A percentile compares a stretch with the other conserved stretches of the same genome.
These are phyloP conservation scores for Boletus coccyginus DNA, from an alignment of 768 basidiomycete species.

Conservation along the genomic window DNA sequence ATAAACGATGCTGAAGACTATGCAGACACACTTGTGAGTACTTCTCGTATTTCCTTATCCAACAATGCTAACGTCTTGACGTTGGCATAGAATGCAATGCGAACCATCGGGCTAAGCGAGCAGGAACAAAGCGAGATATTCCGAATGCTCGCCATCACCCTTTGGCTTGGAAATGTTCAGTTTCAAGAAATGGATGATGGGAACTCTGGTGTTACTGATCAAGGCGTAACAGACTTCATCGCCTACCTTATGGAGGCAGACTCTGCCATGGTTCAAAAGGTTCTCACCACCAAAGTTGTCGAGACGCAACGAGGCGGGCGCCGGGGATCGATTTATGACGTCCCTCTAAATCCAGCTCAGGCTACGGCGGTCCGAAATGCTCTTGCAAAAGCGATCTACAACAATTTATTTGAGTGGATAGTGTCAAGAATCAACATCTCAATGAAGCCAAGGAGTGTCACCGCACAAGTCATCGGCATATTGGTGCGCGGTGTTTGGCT, in stretches of 20 bases:
- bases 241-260: constrained; percentile 94
- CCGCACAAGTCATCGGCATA: constrained; percentile 88
- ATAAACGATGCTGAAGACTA: constrained; percentile 91
- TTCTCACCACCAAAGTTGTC: constrained; percentile 77
- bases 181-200: constrained; percentile 88
- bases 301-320: constrained; percentile 93
- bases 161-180: constrained; percentile 97
- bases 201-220: constrained; percentile 76
- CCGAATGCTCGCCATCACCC: constrained; percentile 84
- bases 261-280: constrained; percentile 75
- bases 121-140: constrained; percentile 92
- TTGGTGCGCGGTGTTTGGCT: constrained; percentile 47
- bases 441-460: constrained; percentile 80
- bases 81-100: constrained; percentile 80
- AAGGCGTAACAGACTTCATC: constrained; percentile 91
- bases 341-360: constrained; percentile 91
- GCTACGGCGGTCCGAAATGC: constrained; percentile 89
- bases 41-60: neutral
- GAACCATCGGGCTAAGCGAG: constrained; percentile 79
- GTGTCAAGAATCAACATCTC: constrained; percentile 94
- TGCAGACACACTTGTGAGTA: constrained; percentile 77
- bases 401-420: constrained; percentile 99
- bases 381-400: constrained; percentile 93
- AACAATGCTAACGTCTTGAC: neutral
- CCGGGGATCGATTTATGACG: constrained; percentile 95